phyloP scores from a whole-genome alignment of 768 basidiomycete species.

The Collybia sordida region DNA sequence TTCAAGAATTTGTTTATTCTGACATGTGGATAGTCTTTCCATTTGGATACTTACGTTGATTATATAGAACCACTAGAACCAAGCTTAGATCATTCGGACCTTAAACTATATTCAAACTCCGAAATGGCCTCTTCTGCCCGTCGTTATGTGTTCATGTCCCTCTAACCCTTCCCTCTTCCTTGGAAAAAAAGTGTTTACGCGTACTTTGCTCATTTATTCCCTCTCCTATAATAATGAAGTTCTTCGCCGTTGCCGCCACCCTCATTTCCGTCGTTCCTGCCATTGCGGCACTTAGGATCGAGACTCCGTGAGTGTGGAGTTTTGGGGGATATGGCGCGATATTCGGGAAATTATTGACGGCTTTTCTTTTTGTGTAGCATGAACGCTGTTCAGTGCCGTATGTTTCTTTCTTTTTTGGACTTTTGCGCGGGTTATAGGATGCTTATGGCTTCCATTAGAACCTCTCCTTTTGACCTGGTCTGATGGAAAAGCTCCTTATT shows the following conservation, averaged over 20 bases:
- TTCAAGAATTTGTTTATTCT: no score
- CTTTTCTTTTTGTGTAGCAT: constrained; percentile 22
- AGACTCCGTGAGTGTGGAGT: constrained; percentile 53
- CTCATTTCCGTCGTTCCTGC: constrained; percentile 36
- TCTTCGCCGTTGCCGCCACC: constrained; percentile 30
- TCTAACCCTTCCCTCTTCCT: constrained; percentile 8
- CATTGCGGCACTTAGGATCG: constrained; percentile 50
- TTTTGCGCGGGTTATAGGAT: no score
- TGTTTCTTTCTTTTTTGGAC: no score
- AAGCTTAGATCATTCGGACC: constrained; percentile 7
- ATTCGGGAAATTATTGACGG: not conserved
- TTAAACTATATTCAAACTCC: constrained; percentile 17
- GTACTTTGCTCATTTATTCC: constrained; percentile 8
- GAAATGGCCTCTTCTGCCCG: not conserved
- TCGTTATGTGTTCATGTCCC: not conserved
- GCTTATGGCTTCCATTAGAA: no score
- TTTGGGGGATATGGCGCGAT: not conserved
- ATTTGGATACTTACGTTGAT: no score
- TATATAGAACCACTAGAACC: no score
- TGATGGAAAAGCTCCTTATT: constrained; percentile 57
- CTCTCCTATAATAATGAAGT: constrained; percentile 33
- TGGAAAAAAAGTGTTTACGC: constrained; percentile 4
- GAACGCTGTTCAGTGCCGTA: constrained; percentile 50
- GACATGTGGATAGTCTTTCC: no score
- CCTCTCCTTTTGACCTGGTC: constrained; percentile 57